Conservation (phyloP, 352 stramenopile species). For the Pythium coloratum region DNA sequence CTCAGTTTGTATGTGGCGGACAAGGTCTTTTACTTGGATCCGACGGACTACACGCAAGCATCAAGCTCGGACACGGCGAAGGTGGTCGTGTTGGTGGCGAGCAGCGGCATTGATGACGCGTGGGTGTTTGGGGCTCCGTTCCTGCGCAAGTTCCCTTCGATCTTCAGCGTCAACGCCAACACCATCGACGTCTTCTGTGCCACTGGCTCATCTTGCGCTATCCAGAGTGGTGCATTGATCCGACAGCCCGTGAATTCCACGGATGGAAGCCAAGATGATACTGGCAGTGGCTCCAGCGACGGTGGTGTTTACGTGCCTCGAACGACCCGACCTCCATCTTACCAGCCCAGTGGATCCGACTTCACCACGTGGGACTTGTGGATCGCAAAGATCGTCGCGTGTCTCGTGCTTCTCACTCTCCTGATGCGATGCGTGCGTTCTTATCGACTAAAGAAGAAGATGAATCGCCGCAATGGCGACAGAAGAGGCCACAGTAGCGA, state of each 20-base stretch:
- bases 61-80: not conserved
- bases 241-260: not conserved
- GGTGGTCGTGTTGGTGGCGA: not conserved
- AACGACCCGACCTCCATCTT: not conserved
- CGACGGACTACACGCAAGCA: conserved; percentile 10
- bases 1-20: conserved; percentile 1
- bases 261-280: not conserved
- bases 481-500: not conserved
- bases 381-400: not conserved
- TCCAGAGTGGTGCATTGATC: not conserved
- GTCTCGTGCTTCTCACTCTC: not conserved
- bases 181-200: conserved; percentile 6
- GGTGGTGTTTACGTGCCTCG: not conserved
- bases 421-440: not conserved
- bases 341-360: not conserved
- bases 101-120: not conserved
- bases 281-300: not conserved
- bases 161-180: not conserved
- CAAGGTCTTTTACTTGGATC: conserved; percentile 12
- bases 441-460: not conserved
- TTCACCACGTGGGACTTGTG: not conserved
- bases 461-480: not conserved
- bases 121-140: not conserved
- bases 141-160: conserved; percentile 13
- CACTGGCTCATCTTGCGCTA: not conserved